Evolutionary conservation across 441 rosid genomes (phyloP), one percentile per base, ranked within the genome.

Genomic region (Erysimum cheiri): DNA sequence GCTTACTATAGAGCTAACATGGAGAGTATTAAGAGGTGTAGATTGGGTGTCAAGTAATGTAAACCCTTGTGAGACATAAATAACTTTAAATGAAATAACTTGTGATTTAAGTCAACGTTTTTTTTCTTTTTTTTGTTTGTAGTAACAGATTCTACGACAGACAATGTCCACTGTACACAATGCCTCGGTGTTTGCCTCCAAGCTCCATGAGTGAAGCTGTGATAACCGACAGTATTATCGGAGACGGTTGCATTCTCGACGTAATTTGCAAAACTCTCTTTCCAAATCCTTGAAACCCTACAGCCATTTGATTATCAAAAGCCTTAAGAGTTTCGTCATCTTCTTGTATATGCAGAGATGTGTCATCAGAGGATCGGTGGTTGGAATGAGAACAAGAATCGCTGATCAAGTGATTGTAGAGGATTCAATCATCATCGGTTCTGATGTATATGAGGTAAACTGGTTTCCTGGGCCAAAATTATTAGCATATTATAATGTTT

Each of bases 381-480:
- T 93, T n/a, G 97, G 98, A 22, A 84, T 82, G 92, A 85, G 88
- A 84, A 85, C 92, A 56, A 85, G 81, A 74, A 78, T 91, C 28
- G 85, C 79, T 61, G 88, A 19, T 1, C 22, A 87, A 4, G 96
- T 86, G 1, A 41, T 77, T 0, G 63, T 93, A 55, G 94, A 89
- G 73, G 94, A 93, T 73, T 85, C 96, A 1, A 72, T 91, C 43
- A 91, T 93, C 76, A 65, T 91, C 81, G 96, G 98, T 44, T 83
- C 90, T 37, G 92, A 93, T 71, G 32, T 82, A 9, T 88, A 93
- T 74, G 84, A 87, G 84, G 98, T 89, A 77, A 77, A 63, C 39
- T 28, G 5, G 56, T 41, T 59, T 67, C 63, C 13, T 55, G 12
- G 62, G 24, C 8, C 36, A n/a, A 58, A 74, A 53, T 29, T 2